Conservation (phyloP, 306 rosid genomes). For the Quercus engelmannii region DNA sequence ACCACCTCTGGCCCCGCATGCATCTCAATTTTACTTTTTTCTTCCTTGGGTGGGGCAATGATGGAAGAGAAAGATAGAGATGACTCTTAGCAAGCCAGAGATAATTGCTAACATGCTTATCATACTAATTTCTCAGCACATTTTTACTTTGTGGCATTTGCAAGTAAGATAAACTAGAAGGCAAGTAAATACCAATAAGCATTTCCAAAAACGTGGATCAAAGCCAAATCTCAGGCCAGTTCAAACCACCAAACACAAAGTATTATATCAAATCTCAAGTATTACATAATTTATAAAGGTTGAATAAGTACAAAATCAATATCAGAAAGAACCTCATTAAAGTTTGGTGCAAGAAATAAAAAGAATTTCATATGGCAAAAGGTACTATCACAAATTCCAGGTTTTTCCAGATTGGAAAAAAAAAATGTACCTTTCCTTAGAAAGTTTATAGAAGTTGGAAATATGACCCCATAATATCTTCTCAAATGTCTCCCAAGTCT, state of each 20-base stretch:
- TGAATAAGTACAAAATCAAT: background rate
- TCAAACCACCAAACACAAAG: background rate
- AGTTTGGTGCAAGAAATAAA: background rate
- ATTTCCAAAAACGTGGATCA: background rate
- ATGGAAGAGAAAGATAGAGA: background rate
- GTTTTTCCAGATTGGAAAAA: background rate
- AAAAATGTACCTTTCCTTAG: conserved; percentile 78
- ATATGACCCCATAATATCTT: conserved; percentile 85
- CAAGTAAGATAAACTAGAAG: background rate
- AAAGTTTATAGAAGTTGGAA: conserved; percentile 82
- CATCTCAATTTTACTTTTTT: background rate
- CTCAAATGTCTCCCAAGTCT: conserved; percentile 95
- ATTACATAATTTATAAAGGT: conserved; percentile 3
- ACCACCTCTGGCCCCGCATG: background rate
- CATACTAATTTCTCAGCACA: background rate
- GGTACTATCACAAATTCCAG: conserved; percentile 6
- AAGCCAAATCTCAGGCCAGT: background rate
- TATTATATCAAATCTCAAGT: conserved; percentile 13
- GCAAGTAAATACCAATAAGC: background rate
- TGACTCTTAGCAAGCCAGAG: too few species aligned
- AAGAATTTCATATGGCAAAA: conserved; percentile 10
- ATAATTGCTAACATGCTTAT: background rate
- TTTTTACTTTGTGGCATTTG: background rate
- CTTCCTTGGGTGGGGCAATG: background rate
- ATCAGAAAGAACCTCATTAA: conserved; percentile 11